A percentile compares a stretch with the other conserved stretches of the same genome.
These are phyloP conservation scores for Penicillium fimorum DNA, from an alignment of 495 filamentous ascomycete genomes.

Conservation along the genomic window DNA sequence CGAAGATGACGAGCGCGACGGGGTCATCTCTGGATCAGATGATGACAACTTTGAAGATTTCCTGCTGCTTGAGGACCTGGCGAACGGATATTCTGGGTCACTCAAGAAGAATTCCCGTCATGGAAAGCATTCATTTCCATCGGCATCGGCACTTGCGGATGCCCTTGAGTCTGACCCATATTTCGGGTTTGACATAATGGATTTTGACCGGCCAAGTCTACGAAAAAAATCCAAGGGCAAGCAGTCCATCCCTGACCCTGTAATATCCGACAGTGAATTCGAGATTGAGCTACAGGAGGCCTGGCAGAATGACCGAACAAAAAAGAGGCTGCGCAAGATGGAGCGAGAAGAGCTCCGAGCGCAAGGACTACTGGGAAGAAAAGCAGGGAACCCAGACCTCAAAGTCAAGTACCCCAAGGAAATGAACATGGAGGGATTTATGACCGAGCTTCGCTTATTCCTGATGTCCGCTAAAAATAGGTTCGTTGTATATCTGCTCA, in stretches of 20 bases:
- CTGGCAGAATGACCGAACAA: slow-evolving; percentile 75
- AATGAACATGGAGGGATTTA: slow-evolving; percentile 68
- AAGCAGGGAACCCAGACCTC: slow-evolving; percentile 60
- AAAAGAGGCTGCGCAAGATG: slow-evolving; percentile 77
- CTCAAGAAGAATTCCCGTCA: slow-evolving; percentile 11
- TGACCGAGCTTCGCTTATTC: slow-evolving; percentile 69
- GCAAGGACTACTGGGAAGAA: slow-evolving; percentile 74
- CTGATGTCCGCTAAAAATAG: slow-evolving; percentile 60
- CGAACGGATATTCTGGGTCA: slow-evolving; percentile 9
- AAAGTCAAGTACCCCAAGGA: slow-evolving; percentile 70
- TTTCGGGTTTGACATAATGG: slow-evolving; percentile 79
- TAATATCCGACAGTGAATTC: slow-evolving; percentile 74
- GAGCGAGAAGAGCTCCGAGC: slow-evolving; percentile 75
- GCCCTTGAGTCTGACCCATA: slow-evolving; percentile 60
- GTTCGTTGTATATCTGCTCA: slow-evolving; percentile 44
- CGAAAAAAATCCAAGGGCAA: slow-evolving; percentile 57
- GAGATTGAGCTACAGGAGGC: slow-evolving; percentile 56
- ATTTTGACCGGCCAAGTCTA: slow-evolving; percentile 65
- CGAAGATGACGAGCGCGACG: slow-evolving; percentile 30
- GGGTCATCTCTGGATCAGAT: slow-evolving; percentile 9
- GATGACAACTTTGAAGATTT: slow-evolving; percentile 19
- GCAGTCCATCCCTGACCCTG: slow-evolving; percentile 43
- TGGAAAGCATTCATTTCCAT: slow-evolving; percentile 48
- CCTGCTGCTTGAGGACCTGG: slow-evolving; percentile 22
- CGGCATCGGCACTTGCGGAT: slow-evolving; percentile 64